Evolutionary conservation across 768 basidiomycete species (phyloP).

Genomic region (Hypholoma fasciculare): DNA sequence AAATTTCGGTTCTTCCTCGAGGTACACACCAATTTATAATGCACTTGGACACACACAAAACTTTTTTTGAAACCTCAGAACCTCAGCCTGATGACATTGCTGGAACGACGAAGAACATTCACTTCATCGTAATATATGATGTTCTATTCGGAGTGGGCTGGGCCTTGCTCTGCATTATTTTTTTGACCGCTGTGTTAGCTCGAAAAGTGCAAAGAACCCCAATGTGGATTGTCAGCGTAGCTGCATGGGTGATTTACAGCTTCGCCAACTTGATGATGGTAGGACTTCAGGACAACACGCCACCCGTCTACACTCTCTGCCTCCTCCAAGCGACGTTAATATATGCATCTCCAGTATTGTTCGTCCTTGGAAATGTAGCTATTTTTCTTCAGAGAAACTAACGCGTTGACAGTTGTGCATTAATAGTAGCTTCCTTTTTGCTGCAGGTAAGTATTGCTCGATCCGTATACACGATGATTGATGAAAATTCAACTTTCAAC

Average conservation of each 20-base stretch:
- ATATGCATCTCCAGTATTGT: constrained; percentile 1
- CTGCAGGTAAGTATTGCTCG: not conserved
- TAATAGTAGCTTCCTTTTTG: not conserved
- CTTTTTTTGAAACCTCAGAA: not conserved
- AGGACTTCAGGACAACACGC: not conserved
- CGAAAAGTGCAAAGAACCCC: not conserved
- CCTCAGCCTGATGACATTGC: not conserved
- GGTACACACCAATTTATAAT: not conserved
- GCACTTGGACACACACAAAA: not conserved
- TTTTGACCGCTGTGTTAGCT: not conserved
- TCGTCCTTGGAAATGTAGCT: not conserved
- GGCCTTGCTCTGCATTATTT: not conserved
- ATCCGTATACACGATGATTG: not conserved
- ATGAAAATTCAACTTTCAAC: not conserved
- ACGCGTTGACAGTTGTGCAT: not conserved
- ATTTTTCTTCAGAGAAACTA: not conserved
- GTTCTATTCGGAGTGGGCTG: not conserved
- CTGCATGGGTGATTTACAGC: not conserved
- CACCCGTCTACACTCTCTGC: not conserved
- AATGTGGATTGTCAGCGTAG: not conserved
- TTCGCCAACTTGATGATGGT: constrained; percentile 1
- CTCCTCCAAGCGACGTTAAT: not conserved
- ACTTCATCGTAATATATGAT: not conserved
- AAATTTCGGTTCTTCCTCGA: too few species aligned
- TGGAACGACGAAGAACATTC: not conserved